These are phyloP conservation scores for Verticillium nubilum DNA, from an alignment of 2,329 filamentous ascomycete species.

Conservation along the genomic window DNA sequence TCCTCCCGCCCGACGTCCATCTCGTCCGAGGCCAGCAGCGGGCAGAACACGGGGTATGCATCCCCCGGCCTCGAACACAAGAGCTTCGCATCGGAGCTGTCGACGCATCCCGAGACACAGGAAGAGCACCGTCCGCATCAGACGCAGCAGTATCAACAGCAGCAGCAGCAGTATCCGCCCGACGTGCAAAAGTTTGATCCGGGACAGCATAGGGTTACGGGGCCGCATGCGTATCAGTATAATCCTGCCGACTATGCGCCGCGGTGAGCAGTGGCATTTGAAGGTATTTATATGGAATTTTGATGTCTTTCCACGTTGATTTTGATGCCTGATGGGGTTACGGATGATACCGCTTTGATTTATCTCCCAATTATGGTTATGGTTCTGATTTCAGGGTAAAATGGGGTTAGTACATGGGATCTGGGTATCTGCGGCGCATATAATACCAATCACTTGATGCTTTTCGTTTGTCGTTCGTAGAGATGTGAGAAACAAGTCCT, in stretches of 20 bases:
- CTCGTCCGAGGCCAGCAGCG: conserved; percentile 21
- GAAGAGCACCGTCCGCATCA: conserved; percentile 32
- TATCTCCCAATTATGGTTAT: too few species aligned
- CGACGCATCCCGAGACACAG: conserved; percentile 40
- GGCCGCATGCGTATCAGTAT: conserved; percentile 18
- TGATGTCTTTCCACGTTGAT: not conserved
- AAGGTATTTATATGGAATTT: not conserved
- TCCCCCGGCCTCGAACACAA: conserved; percentile 36
- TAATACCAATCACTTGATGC: not conserved
- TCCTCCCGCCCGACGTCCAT: conserved; percentile 29
- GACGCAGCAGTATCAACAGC: conserved; percentile 7
- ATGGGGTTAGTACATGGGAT: not conserved
- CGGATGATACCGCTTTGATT: conserved; percentile 9
- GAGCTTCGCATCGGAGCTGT: conserved; percentile 35
- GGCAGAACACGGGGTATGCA: conserved; percentile 18
- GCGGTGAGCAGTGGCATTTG: conserved; percentile 1
- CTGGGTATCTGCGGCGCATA: not conserved
- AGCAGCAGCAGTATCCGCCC: not conserved
- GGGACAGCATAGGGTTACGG: conserved; percentile 7
- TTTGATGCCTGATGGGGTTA: not conserved
- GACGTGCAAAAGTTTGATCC: conserved; percentile 7
- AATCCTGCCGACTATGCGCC: conserved; percentile 33
- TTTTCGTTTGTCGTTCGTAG: too few species aligned
- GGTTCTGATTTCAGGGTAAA: not conserved
- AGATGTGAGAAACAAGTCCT: too few species aligned